Evolutionary conservation across 257 asterid genomes (phyloP).

Genomic region (Ilex aquifolium): DNA sequence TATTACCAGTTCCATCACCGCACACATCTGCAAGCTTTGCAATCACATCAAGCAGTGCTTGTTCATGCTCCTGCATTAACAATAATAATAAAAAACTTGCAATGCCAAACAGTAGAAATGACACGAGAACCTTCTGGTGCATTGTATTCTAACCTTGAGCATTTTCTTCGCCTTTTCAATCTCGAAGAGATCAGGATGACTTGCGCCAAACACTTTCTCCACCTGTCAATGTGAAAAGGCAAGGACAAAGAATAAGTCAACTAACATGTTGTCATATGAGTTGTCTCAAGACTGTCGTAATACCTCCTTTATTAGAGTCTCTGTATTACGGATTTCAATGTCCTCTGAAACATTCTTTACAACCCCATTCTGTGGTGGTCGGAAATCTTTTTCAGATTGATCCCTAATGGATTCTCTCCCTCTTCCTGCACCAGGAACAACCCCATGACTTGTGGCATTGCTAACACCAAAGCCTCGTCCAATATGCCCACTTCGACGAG

Average conservation of each 20-base stretch:
- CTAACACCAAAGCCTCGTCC: conserved; percentile 28
- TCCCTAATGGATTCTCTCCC: conserved; percentile 42
- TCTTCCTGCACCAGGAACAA: conserved; percentile 37
- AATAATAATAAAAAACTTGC: conserved; percentile 8
- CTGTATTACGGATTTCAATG: conserved; percentile 82
- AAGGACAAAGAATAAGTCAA: conserved; percentile 5
- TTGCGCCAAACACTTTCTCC: conserved; percentile 80
- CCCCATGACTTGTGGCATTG: background rate
- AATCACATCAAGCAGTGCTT: conserved; percentile 65
- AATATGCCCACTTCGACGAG: conserved; percentile 40
- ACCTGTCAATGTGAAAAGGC: conserved; percentile 44
- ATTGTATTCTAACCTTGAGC: conserved; percentile 58
- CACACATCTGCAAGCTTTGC: conserved; percentile 77
- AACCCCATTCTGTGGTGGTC: conserved; percentile 46
- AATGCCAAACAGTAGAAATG: conserved; percentile 9
- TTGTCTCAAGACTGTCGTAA: background rate
- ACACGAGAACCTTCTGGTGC: conserved; percentile 6
- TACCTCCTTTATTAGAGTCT: conserved; percentile 83
- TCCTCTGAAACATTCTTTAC: conserved; percentile 42
- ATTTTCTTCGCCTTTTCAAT: conserved; percentile 82
- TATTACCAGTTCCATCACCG: conserved; percentile 58
- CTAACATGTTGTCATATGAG: background rate
- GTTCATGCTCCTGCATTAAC: conserved; percentile 86
- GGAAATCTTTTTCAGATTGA: conserved; percentile 40
- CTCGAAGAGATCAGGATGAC: conserved; percentile 69